phyloP scores from a whole-genome alignment of 2,329 filamentous ascomycete species.

The Xylaria sp. region DNA sequence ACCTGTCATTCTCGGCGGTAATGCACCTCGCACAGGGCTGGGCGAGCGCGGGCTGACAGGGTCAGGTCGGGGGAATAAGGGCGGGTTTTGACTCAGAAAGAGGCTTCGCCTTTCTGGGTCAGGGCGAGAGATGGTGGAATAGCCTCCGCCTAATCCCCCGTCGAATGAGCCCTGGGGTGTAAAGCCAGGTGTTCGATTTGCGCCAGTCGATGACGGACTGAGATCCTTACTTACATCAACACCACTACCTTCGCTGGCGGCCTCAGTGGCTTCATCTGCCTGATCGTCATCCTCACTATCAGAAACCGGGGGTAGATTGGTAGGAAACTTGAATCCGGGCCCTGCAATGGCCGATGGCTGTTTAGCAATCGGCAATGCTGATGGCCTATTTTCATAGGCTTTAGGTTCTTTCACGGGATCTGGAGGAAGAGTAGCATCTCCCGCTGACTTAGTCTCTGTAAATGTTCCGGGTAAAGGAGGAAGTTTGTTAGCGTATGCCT shows the following conservation, averaged over 20 bases:
- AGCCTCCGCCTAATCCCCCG: conserved; percentile 51
- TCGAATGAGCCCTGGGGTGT: conserved; percentile 66
- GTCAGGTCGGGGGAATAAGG: conserved; percentile 60
- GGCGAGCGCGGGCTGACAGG: conserved; percentile 71
- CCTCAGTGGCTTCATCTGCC: conserved; percentile 51
- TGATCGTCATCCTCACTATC: conserved; percentile 49
- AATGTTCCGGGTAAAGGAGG: conserved; percentile 45
- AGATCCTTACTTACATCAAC: conserved; percentile 69
- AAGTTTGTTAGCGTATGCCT: conserved; percentile 41
- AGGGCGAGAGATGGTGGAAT: conserved; percentile 53
- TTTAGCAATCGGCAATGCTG: conserved; percentile 35
- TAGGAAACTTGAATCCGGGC: conserved; percentile 41
- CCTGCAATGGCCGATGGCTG: conserved; percentile 29
- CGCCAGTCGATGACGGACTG: conserved; percentile 55
- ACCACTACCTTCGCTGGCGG: conserved; percentile 61
- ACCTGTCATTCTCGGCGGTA: conserved; percentile 56
- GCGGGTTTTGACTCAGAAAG: conserved; percentile 58
- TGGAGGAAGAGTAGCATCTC: conserved; percentile 49
- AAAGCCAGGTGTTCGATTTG: conserved; percentile 55
- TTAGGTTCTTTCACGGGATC: conserved; percentile 44
- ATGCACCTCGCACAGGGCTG: conserved; percentile 68
- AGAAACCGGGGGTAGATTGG: conserved; percentile 39
- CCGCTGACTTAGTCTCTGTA: conserved; percentile 31
- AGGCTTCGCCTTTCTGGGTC: conserved; percentile 52
- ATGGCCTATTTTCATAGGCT: conserved; percentile 37